These are phyloP conservation scores for Rubus parviflorus DNA, from an alignment of 306 rosid species.

Conservation along the genomic window DNA sequence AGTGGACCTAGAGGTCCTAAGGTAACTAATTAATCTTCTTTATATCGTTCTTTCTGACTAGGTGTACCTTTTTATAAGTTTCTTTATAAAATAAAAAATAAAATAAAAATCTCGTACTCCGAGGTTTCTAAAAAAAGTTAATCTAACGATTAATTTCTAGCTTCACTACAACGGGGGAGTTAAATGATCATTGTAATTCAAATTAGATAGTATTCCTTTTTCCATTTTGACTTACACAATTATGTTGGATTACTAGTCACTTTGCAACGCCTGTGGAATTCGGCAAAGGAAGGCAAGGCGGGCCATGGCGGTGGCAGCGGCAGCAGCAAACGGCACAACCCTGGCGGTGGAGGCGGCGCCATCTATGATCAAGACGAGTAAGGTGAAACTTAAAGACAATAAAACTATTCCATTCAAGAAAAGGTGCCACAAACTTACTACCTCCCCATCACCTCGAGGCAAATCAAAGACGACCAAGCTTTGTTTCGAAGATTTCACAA, in stretches of 20 bases:
- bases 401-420: constrained; percentile 44
- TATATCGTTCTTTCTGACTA: neutral
- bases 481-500: constrained; percentile 59
- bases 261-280: constrained; percentile 96
- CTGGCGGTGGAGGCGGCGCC: constrained; percentile 26
- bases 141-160: neutral
- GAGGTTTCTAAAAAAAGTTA: neutral
- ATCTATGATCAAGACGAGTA: constrained; percentile 27
- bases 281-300: constrained; percentile 95
- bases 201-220: neutral
- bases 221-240: neutral
- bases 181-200: neutral
- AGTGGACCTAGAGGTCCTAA: constrained; percentile 98
- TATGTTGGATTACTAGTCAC: constrained; percentile 48
- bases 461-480: constrained; percentile 37
- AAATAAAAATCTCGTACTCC: neutral
- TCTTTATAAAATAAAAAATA: neutral
- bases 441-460: constrained; percentile 23
- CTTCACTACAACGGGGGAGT: neutral
- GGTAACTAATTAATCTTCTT: constrained; percentile 42
- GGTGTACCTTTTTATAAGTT: neutral
- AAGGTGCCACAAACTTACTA: constrained; percentile 34
- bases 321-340: constrained; percentile 47
- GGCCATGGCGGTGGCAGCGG: constrained; percentile 71
- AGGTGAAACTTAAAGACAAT: constrained; percentile 36